phyloP scores from a whole-genome alignment of 371 early-diverging fungal genomes.

The Syncephalastrum monosporum region DNA sequence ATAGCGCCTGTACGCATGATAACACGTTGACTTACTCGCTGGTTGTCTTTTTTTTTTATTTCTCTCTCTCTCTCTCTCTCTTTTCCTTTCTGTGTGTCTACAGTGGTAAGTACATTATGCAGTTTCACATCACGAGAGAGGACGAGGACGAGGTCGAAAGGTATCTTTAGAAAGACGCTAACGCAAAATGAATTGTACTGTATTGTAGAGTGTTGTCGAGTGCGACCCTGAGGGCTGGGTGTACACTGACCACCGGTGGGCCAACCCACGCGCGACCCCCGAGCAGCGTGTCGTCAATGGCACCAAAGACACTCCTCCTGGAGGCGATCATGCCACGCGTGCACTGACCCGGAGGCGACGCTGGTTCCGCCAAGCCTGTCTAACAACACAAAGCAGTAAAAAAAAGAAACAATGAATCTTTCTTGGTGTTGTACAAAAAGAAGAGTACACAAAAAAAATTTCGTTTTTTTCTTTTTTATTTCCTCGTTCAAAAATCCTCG shows the following conservation, averaged over 20 bases:
- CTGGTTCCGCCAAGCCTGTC: constrained; percentile 21
- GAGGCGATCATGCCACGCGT: constrained; percentile 8
- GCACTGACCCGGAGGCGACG: constrained; percentile 25
- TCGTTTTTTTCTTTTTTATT: too few species aligned
- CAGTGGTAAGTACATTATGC: constrained; percentile 16
- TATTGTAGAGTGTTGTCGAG: constrained; percentile 17
- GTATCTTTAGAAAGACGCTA: too few species aligned
- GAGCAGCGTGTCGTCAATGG: too few species aligned
- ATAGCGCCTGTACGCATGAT: too few species aligned
- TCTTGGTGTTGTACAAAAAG: not conserved
- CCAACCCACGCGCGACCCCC: constrained; percentile 18
- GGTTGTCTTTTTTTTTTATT: not conserved
- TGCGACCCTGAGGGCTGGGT: constrained; percentile 38
- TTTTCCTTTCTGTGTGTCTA: constrained; percentile 8
- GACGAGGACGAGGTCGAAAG: too few species aligned
- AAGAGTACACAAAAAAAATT: not conserved
- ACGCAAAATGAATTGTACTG: too few species aligned
- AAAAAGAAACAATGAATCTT: constrained; percentile 1
- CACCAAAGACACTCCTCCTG: constrained; percentile 2
- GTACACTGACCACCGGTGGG: constrained; percentile 34
- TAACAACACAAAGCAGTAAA: too few species aligned
- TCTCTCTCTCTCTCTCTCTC: constrained; percentile 9
- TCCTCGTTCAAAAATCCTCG: too few species aligned
- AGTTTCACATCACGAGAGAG: too few species aligned
- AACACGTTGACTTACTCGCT: not conserved